These are phyloP conservation scores for Trebouxia gelatinosa DNA, from an alignment of 163 green algal species.

Conservation along the genomic window DNA sequence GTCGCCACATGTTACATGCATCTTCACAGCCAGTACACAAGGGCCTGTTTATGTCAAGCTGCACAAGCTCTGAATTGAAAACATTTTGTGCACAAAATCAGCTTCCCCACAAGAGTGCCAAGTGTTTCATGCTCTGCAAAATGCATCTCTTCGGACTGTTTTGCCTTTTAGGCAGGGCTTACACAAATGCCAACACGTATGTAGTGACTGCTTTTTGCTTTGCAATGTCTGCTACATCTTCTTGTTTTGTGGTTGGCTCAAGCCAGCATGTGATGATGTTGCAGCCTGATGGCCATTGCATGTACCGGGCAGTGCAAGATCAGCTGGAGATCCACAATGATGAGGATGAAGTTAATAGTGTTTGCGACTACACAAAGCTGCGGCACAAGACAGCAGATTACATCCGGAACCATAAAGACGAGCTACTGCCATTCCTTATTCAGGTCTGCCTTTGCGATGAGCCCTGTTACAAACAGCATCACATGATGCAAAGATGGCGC, in stretches of 20 bases:
- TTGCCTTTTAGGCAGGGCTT: too few species aligned
- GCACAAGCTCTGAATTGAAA: too few species aligned
- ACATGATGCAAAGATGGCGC: neutral
- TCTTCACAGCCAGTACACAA: too few species aligned
- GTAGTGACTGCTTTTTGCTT: too few species aligned
- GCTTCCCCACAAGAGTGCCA: too few species aligned
- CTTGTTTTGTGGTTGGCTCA: neutral
- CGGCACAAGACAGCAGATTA: constrained; percentile 67
- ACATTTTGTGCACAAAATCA: too few species aligned
- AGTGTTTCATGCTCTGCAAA: too few species aligned
- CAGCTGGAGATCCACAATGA: constrained; percentile 53
- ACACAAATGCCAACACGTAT: too few species aligned
- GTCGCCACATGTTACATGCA: too few species aligned
- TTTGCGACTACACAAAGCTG: constrained; percentile 58
- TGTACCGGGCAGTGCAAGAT: constrained; percentile 90
- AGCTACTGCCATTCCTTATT: constrained; percentile 84
- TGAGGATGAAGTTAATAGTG: neutral
- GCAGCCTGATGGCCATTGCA: constrained; percentile 92
- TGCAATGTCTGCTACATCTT: neutral
- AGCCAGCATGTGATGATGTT: neutral
- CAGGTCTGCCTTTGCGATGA: constrained; percentile 13
- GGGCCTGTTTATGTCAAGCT: too few species aligned
- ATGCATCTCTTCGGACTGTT: too few species aligned
- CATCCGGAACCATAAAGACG: constrained; percentile 76
- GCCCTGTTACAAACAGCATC: neutral